Percentiles rank a stretch among this genome's conserved stretches.
Conservation (phyloP, 2,329 filamentous ascomycete species). For the Ophiostoma tasmaniense region DNA sequence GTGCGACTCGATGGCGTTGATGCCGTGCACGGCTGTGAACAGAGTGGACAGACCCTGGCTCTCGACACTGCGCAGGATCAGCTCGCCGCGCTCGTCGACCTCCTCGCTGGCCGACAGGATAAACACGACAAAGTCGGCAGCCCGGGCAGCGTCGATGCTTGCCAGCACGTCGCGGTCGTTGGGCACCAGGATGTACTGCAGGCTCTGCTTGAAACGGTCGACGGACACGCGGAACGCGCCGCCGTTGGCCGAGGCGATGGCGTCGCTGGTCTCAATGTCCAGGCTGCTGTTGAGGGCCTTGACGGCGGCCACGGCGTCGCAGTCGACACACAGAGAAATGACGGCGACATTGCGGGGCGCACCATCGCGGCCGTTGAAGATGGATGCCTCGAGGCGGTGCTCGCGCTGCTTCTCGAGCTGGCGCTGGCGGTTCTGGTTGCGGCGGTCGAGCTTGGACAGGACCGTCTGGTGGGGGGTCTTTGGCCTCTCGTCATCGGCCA, state of each 20-base stretch:
- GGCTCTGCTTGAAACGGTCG: conserved; percentile 88
- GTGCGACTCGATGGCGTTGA: conserved; percentile 68
- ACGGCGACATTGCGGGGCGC: conserved; percentile 84
- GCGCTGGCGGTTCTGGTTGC: conserved; percentile 89
- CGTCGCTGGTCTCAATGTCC: conserved; percentile 59
- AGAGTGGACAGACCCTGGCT: conserved; percentile 91
- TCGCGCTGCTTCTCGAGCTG: conserved; percentile 76
- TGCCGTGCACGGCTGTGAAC: conserved; percentile 72
- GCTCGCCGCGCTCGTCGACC: conserved; percentile 75
- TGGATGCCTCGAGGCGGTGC: conserved; percentile 65
- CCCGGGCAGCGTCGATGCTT: conserved; percentile 74
- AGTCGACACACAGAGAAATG: conserved; percentile 69
- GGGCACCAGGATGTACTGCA: conserved; percentile 64
- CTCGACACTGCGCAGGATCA: conserved; percentile 78
- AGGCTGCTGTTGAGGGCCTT: conserved; percentile 66
- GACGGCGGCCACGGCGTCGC: conserved; percentile 60
- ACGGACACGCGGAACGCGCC: conserved; percentile 52
- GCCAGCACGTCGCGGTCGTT: conserved; percentile 64
- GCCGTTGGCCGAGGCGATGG: conserved; percentile 21
- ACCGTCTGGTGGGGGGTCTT: conserved; percentile 92
- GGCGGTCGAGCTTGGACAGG: conserved; percentile 93
- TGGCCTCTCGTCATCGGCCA: conserved; percentile 65
- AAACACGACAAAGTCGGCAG: conserved; percentile 86
- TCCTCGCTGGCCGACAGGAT: conserved; percentile 75
- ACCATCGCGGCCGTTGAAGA: conserved; percentile 81